Conservation (phyloP, 768 basidiomycete genomes). For the Collybia sp. region DNA sequence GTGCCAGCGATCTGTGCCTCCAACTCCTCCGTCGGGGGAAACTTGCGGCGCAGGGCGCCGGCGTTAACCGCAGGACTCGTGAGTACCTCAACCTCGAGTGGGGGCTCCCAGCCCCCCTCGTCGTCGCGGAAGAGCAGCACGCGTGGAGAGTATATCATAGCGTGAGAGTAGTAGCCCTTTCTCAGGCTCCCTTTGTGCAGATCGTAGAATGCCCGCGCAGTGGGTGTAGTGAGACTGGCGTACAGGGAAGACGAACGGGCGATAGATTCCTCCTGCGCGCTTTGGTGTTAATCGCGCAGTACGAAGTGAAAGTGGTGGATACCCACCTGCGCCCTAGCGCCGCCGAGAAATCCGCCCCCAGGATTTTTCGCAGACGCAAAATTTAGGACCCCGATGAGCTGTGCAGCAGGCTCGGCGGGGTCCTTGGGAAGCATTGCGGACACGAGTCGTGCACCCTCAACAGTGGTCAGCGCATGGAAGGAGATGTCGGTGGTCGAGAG, state of each 20-base stretch:
- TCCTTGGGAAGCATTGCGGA: slow-evolving; percentile 13
- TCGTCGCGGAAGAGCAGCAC: slow-evolving; percentile 64
- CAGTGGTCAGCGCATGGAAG: slow-evolving; percentile 58
- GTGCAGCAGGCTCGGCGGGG: slow-evolving; percentile 11
- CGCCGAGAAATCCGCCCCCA: slow-evolving; percentile 71
- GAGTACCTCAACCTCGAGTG: slow-evolving; percentile 59
- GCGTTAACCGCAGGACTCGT: slow-evolving; percentile 79
- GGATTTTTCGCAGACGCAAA: slow-evolving; percentile 75
- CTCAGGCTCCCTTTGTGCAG: slow-evolving; percentile 45
- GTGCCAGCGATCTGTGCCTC: slow-evolving; percentile 39
- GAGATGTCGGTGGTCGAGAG: slow-evolving; percentile 28
- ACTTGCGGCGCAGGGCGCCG: slow-evolving; percentile 30
- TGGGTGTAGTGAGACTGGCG: slow-evolving; percentile 50
- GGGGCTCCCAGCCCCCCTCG: slow-evolving; percentile 47
- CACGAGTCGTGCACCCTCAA: slow-evolving; percentile 51
- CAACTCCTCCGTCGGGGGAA: slow-evolving; percentile 13
- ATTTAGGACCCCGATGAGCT: slow-evolving; percentile 57
- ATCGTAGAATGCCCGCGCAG: slow-evolving; percentile 57
- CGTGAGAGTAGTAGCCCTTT: slow-evolving; percentile 65
- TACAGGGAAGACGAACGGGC: slow-evolving; percentile 74
- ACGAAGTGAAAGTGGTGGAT: no score
- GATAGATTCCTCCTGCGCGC: slow-evolving; percentile 57
- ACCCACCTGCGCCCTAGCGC: slow-evolving; percentile 60
- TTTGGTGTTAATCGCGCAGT: no score
- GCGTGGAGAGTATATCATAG: slow-evolving; percentile 71